These are phyloP conservation scores for Juncus effusus DNA, from an alignment of 176 grass and related monocot genomes.

Conservation along the genomic window DNA sequence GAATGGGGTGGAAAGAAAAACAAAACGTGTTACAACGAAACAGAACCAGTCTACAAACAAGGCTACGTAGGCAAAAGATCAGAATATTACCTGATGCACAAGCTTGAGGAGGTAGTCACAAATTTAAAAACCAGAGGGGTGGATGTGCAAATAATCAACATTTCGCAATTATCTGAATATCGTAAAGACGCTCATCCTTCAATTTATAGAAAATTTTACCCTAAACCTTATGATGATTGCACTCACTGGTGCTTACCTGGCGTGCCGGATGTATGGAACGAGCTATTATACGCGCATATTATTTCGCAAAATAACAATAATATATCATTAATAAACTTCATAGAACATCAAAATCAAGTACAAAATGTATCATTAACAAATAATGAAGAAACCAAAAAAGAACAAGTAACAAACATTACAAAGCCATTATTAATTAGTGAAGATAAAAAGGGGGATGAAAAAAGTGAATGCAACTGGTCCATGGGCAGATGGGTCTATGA, in stretches of 20 bases:
- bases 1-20: slow-evolving; percentile 34
- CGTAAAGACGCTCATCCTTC: slow-evolving; percentile 46
- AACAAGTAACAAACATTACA: no score
- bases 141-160: slow-evolving; percentile 41
- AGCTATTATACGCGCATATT: slow-evolving; percentile 35
- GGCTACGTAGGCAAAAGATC: slow-evolving; percentile 33
- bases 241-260: slow-evolving; percentile 51
- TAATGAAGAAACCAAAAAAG: no score
- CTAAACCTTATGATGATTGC: slow-evolving; percentile 40
- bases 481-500: slow-evolving; percentile 53
- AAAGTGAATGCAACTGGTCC: slow-evolving; percentile 39
- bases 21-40: slow-evolving; percentile 36
- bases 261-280: slow-evolving; percentile 50
- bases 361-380: no score
- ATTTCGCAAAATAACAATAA: background rate
- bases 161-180: slow-evolving; percentile 51
- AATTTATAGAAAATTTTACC: slow-evolving; percentile 37
- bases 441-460: background rate
- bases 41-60: slow-evolving; percentile 33
- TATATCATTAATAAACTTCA: no score
- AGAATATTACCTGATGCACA: slow-evolving; percentile 36
- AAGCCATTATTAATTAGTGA: no score
- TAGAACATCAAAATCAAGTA: no score
- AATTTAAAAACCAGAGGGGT: slow-evolving; percentile 29
- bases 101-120: slow-evolving; percentile 15